Evolutionary conservation across 371 early-diverging fungal genomes (phyloP), one percentile per base, ranked within the genome.

Genomic region (Cokeromyces recurvatus): DNA sequence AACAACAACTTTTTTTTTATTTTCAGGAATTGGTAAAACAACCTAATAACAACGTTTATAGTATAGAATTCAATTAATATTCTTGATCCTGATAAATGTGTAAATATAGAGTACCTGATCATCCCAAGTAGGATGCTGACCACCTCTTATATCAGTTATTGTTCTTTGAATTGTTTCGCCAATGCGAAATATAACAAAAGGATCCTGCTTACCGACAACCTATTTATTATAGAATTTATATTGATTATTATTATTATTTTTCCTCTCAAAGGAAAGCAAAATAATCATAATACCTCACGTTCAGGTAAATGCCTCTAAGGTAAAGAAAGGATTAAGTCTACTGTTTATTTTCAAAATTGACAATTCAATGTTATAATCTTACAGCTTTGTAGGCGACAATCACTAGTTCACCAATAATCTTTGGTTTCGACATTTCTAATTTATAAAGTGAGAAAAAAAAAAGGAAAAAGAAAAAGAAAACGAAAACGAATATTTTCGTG

Each of bases 61-160:
- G n/a, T n/a, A 21, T 25, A 21, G 6, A 35, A 19, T 6, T 7
- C 5, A 27, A 27, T 27, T 11, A 27, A 11, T 27, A 27, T 7
- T 11, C 29, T 27, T 27, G 5, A 27, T 11, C 29, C 29, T 27
- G 7, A 5, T 27, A 27, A 27, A 27, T 11, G 11, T 27, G 11
- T 14, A 38, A n/a, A 41, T 12, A 51, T 14, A n/a, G 24, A 37
- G 41, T 70, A 74, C 74, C 63, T 75, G 75, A 49, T 71, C 71
- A 62, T 75, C 75, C 75, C 75, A 75, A 23, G 68, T 21, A 17
- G 75, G 75, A 42, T 67, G 67, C 37, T 75, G 75, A 2, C 75
- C 75, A 36, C 75, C 75, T 46, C 75, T 57, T 27, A 61, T 47
- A 40, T 71, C 71, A 3, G 71, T 69, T 41, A 63, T 75, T 12